These are phyloP conservation scores for Dothiorella sarmentorum DNA, from an alignment of 2,329 filamentous ascomycete species.

Conservation along the genomic window DNA sequence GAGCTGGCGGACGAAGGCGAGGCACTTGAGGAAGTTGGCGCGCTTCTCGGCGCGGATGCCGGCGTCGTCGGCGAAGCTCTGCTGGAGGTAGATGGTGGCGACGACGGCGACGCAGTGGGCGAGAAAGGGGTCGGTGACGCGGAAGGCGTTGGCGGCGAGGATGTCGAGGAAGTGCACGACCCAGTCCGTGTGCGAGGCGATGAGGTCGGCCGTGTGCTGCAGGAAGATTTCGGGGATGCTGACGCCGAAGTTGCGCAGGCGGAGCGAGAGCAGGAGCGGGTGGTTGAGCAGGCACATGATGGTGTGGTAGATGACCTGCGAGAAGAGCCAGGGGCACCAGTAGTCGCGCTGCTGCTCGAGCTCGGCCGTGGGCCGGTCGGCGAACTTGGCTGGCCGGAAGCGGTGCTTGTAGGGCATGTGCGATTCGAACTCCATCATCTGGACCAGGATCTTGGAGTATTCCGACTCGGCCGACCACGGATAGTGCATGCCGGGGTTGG, in stretches of 20 bases:
- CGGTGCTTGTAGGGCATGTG: conserved; percentile 50
- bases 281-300: conserved; percentile 54
- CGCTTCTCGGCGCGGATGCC: conserved; percentile 42
- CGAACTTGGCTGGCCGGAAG: conserved; percentile 49
- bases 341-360: conserved; percentile 48
- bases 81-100: conserved; percentile 53
- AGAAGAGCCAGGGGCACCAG: conserved; percentile 53
- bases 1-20: conserved; percentile 43
- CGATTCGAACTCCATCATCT: conserved; percentile 53
- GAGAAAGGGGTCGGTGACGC: conserved; percentile 47
- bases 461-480: conserved; percentile 52
- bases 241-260: conserved; percentile 51
- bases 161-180: conserved; percentile 52
- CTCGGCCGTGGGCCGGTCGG: conserved; percentile 40
- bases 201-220: conserved; percentile 52
- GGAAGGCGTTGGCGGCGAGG: conserved; percentile 44
- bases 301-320: conserved; percentile 53
- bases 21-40: conserved; percentile 44
- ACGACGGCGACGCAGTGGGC: conserved; percentile 52
- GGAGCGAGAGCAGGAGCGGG: conserved; percentile 51
- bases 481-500: conserved; percentile 42
- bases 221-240: conserved; percentile 55
- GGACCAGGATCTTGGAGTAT: conserved; percentile 49
- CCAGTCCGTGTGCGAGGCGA: conserved; percentile 52
- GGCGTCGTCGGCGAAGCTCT: conserved; percentile 48